Evolutionary conservation across 805 yeast species (phyloP), one percentile per base, ranked within the genome.

Genomic region (Myxozyma neotropica): DNA sequence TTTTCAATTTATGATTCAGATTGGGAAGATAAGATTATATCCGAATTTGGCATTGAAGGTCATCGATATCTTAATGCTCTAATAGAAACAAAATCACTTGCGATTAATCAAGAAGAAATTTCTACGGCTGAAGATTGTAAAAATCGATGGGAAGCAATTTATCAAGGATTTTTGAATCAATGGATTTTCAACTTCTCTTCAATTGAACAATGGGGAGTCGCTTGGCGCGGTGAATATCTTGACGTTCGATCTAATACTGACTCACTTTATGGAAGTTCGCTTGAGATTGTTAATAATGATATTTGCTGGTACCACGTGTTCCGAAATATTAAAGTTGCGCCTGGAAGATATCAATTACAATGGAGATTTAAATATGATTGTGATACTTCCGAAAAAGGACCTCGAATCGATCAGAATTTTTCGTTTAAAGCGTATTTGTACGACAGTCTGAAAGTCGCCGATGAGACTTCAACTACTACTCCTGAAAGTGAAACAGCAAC

Each of bases 361-460:
- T 48, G 53, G 53, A 12, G 53, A 15, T 48, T 48, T 13, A 48
- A 36, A 35, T 48, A 48, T n/a, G 53, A 48, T 15, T 48, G 43
- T 39, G 53, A 36, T 15, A 47, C 51, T 8, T 27, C 40, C 8
- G 51, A 47, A n/a, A 47, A 47, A 33, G 51, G 51, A 13, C 51
- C 51, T 6, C 51, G 51, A 6, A 47, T 47, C 5, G 51, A 47
- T 17, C 51, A 47, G 19, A 47, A 47, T 35, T 47, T 47, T n/a
- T 17, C 33, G 2, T 48, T 48, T 33, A 48, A 48, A 5, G n/a
- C 33, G 15, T 48, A 36, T 24, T 24, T 48, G 12, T 47, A 47
- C 29, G 39, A 31, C 3, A 8, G 19, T 23, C 6, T 21, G 3
- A 12, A 31, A 19, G 29, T 4, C 7, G 4, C 26, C 17, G 29